Evolutionary conservation across 1,284 basidiomycete genomes (phyloP).

Genomic region (Pseudozyma hubeiensis): DNA sequence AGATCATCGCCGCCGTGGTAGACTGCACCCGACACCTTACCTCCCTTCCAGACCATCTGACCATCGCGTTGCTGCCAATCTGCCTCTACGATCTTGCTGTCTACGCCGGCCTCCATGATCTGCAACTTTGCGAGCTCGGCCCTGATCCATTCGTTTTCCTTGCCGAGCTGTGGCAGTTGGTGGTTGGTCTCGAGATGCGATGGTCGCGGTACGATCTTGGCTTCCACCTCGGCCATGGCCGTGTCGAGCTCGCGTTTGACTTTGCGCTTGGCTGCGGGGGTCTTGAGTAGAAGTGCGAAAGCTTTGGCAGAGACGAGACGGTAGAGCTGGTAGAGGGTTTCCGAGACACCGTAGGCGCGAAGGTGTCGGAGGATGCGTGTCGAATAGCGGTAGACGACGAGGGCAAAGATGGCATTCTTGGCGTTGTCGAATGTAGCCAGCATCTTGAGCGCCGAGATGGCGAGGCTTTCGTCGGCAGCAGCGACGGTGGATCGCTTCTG

Average conservation of each 20-base stretch:
- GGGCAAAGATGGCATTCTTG: conserved; percentile 56
- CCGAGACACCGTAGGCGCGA: conserved; percentile 56
- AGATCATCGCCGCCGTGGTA: conserved; percentile 68
- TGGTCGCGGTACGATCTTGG: conserved; percentile 58
- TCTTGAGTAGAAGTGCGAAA: conserved; percentile 55
- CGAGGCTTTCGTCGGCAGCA: conserved; percentile 15
- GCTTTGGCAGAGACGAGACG: conserved; percentile 36
- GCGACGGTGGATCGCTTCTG: not conserved
- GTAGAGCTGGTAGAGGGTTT: conserved; percentile 57
- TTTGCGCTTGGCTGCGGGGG: conserved; percentile 59
- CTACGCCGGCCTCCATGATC: conserved; percentile 54
- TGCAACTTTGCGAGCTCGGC: conserved; percentile 58
- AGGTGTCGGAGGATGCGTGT: conserved; percentile 54
- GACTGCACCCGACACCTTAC: conserved; percentile 67
- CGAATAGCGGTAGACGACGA: conserved; percentile 52
- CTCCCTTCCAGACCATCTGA: conserved; percentile 61
- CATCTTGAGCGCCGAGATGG: conserved; percentile 28
- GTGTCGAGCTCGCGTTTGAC: conserved; percentile 59
- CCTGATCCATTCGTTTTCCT: conserved; percentile 56
- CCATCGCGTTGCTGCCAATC: conserved; percentile 53
- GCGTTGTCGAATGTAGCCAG: conserved; percentile 49
- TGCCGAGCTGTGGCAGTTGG: conserved; percentile 58
- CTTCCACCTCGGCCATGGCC: conserved; percentile 61
- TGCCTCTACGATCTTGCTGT: conserved; percentile 25
- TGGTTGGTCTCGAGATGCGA: conserved; percentile 44